Evolutionary conservation across 768 basidiomycete species (phyloP), one percentile per base, ranked within the genome.

Genomic region (Suillus clintonianus): DNA sequence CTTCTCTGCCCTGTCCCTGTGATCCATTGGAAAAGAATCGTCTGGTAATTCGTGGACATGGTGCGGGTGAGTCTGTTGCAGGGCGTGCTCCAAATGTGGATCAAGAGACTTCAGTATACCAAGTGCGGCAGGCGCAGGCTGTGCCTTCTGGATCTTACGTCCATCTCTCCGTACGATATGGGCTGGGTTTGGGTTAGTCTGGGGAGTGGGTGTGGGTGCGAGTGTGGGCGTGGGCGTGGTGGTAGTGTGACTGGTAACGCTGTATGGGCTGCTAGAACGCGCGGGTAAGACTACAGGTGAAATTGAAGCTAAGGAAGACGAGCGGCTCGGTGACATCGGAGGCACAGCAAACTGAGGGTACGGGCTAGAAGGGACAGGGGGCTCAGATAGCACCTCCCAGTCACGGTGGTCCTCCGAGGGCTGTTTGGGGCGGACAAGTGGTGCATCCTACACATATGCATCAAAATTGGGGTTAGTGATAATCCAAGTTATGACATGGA

Each of bases 91-190:
- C 59, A 71, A 64, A 63, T 76, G 81, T 0, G 90, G 88, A 61
- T 92, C 89, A 17, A 92, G 78, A 3, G 90, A 81, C 53, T 79
- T 80, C 61, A 90, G 77, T 51, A 90, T 88, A 22, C 83, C 84
- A 15, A 88, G 72, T 0, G 86, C 84, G 2, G 77, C 74, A 59
- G 73, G 65, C 15, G 63, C 64, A 1, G 75, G 70, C 0, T 73
- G 74, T 0, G 77, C 65, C 61, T 72, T 78, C 15, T 57, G 56
- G 3, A 57, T 22, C 69, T 74, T 80, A 60, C 69, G 68, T 48
- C 59, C 19, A 1, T 34, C 19, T 14, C 74, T 72, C 39, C 74
- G 69, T 24, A 72, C 72, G 4, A 59, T 11, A 27, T 66, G 56
- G 47, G 68, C 68, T 32, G 51, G 63, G 42, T 70, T 70, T 41